Conservation (phyloP, 164 flowering plant species). For the Piper betle region DNA sequence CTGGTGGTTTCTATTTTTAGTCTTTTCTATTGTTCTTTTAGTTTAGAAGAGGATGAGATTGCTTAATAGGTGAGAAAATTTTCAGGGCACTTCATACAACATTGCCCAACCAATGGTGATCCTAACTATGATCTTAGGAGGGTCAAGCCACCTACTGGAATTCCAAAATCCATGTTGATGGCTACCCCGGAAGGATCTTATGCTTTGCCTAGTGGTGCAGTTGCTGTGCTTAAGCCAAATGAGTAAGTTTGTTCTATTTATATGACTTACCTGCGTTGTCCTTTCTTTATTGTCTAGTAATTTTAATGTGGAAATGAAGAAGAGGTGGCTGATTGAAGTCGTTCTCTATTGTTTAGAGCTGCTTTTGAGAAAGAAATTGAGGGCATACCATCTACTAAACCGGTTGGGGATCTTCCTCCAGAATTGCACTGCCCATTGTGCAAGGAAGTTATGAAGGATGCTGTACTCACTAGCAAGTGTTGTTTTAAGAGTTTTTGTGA, state of each 20-base stretch:
- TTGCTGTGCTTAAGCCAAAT: slow-evolving; percentile 81
- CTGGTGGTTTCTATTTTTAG: not conserved
- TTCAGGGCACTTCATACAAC: slow-evolving; percentile 93
- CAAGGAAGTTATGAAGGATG: slow-evolving; percentile 96
- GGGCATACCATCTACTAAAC: slow-evolving; percentile 73
- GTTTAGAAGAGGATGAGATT: not conserved
- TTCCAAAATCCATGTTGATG: slow-evolving; percentile 93
- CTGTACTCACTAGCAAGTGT: slow-evolving; percentile 94
- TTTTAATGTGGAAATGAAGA: not conserved
- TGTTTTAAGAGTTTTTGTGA: slow-evolving; percentile 93
- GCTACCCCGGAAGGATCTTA: slow-evolving; percentile 89
- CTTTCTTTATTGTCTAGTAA: not conserved
- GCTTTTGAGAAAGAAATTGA: slow-evolving; percentile 95
- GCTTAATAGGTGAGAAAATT: not conserved
- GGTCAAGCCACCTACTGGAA: slow-evolving; percentile 91
- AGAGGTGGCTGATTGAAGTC: not conserved
- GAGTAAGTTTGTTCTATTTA: slow-evolving; percentile 42
- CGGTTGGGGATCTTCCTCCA: slow-evolving; percentile 78
- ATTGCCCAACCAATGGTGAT: slow-evolving; percentile 98
- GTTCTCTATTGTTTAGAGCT: slow-evolving; percentile 36
- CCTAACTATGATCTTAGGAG: slow-evolving; percentile 74
- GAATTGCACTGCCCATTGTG: slow-evolving; percentile 90
- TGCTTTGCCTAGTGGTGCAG: slow-evolving; percentile 90
- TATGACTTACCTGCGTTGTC: not conserved
- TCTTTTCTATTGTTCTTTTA: not conserved